These are phyloP conservation scores for Senna tora DNA, from an alignment of 306 rosid species.

Conservation along the genomic window DNA sequence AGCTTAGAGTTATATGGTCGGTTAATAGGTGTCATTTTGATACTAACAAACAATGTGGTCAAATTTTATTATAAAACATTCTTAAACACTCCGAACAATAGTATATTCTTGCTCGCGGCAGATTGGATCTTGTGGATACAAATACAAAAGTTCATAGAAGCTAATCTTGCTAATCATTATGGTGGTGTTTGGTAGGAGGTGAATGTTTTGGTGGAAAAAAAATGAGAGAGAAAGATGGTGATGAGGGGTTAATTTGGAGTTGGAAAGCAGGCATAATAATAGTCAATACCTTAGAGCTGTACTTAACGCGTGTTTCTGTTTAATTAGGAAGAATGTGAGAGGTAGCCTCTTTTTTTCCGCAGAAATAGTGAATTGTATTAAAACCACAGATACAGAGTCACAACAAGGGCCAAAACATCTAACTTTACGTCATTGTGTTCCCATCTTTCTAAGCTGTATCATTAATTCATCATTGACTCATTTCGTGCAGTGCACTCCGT, in stretches of 20 bases:
- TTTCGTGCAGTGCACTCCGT: neutral
- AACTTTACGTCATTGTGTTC: constrained; percentile 32
- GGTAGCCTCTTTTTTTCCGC: no score
- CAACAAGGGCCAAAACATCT: constrained; percentile 7
- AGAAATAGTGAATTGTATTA: no score
- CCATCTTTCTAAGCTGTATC: neutral
- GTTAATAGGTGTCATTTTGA: constrained; percentile 5
- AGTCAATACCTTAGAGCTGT: neutral
- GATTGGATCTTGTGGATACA: constrained; percentile 21
- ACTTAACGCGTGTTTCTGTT: neutral
- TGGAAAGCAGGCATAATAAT: neutral
- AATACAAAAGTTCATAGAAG: neutral
- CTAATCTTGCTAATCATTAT: neutral
- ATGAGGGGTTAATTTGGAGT: no score
- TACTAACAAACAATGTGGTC: neutral
- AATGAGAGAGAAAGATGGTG: no score
- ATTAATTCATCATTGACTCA: neutral
- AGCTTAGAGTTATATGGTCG: neutral
- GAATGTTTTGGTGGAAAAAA: no score
- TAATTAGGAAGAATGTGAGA: neutral
- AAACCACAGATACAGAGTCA: no score
- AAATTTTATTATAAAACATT: neutral
- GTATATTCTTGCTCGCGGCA: constrained; percentile 39
- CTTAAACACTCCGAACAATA: constrained; percentile 10
- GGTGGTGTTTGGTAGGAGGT: no score